Percentiles rank a stretch among this genome's conserved stretches.
Conservation (phyloP, 2,329 filamentous ascomycete species). For the Pseudogymnoascus destructans region DNA sequence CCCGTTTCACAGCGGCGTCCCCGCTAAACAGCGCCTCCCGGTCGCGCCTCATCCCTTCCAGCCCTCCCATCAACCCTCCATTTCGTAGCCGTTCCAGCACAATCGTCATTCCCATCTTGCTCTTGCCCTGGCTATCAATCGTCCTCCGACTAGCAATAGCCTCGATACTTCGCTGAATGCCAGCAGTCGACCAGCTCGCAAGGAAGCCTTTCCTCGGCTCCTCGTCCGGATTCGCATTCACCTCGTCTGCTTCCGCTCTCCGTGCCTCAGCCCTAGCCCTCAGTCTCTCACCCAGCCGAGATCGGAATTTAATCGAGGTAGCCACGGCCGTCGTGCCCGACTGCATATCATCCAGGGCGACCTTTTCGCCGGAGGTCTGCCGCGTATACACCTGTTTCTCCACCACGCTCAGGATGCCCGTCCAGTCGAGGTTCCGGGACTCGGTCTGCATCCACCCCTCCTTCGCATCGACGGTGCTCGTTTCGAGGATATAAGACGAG, state of each 20-base stretch:
- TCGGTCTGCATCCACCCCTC: conserved; percentile 77
- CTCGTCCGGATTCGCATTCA: conserved; percentile 32
- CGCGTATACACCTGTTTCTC: conserved; percentile 58
- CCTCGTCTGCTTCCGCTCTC: conserved; percentile 27
- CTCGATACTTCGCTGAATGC: conserved; percentile 71
- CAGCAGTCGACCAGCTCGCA: conserved; percentile 49
- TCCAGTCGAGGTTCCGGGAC: conserved; percentile 70
- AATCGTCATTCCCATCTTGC: conserved; percentile 70
- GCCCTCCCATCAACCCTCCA: conserved; percentile 54
- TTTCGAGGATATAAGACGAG: conserved; percentile 70
- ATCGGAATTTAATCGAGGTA: conserved; percentile 62
- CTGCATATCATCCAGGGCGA: conserved; percentile 18
- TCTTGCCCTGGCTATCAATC: conserved; percentile 65
- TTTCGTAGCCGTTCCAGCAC: conserved; percentile 59
- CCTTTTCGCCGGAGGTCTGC: neutral
- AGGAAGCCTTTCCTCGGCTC: conserved; percentile 37
- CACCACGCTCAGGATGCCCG: conserved; percentile 64
- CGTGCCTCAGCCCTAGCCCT: conserved; percentile 27
- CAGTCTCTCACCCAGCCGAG: conserved; percentile 51
- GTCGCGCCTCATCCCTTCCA: conserved; percentile 57
- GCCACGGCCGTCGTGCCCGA: conserved; percentile 47
- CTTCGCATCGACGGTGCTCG: conserved; percentile 62
- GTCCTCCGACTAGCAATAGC: conserved; percentile 65
- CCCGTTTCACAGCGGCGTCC: neutral
- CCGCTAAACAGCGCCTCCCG: conserved; percentile 23